phyloP scores from a whole-genome alignment of 768 basidiomycete species.

The Boletus fagicola region DNA sequence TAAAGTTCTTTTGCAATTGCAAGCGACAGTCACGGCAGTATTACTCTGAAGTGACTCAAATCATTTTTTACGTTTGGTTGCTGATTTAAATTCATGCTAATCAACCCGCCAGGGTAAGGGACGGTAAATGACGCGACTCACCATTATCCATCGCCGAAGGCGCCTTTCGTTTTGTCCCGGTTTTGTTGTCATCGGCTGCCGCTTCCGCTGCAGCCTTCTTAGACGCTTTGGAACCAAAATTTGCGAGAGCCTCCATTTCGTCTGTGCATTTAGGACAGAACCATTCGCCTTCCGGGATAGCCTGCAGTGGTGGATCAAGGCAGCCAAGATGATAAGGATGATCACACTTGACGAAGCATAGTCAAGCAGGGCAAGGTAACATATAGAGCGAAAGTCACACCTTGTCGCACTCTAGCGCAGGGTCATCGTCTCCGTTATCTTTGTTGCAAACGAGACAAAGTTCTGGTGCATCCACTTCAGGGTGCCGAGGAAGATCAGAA shows the following conservation, averaged over 20 bases:
- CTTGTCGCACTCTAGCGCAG: slow-evolving; percentile 89
- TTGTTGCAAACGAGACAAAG: slow-evolving; percentile 69
- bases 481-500: slow-evolving; percentile 79
- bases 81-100: slow-evolving; percentile 17
- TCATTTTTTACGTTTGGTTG: slow-evolving; percentile 41
- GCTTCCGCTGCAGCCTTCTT: slow-evolving; percentile 16
- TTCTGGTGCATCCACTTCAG: slow-evolving; percentile 68
- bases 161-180: slow-evolving; percentile 48
- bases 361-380: slow-evolving; percentile 2
- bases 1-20: neutral
- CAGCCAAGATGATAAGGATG: slow-evolving; percentile 83
- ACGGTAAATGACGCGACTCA: slow-evolving; percentile 22
- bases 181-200: slow-evolving; percentile 21
- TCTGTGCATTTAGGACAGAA: slow-evolving; percentile 77
- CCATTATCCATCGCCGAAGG: slow-evolving; percentile 37
- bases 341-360: slow-evolving; percentile 63
- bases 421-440: slow-evolving; percentile 70
- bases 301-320: slow-evolving; percentile 70
- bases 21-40: neutral
- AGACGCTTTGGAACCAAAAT: slow-evolving; percentile 11
- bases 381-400: slow-evolving; percentile 35
- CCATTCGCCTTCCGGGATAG: slow-evolving; percentile 88
- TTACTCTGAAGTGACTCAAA: neutral
- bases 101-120: neutral
- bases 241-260: slow-evolving; percentile 49